Conservation (phyloP, 129 eudicot genomes). For the Ambrosia artemisiifolia region DNA sequence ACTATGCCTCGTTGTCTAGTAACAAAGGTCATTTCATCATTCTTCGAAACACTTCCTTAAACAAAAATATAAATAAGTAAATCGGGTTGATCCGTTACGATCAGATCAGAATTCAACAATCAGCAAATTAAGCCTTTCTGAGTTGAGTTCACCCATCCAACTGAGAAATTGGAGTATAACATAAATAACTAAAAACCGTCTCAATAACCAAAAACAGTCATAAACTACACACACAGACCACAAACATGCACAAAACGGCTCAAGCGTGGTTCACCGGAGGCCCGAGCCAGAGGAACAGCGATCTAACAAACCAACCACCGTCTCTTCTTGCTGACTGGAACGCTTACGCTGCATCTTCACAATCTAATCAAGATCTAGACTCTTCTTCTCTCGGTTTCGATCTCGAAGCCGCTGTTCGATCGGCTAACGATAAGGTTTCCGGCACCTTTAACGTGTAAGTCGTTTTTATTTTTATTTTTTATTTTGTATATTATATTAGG, state of each 20-base stretch:
- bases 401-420: slow-evolving; percentile 81
- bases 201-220: too few species aligned
- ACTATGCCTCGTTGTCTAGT: too few species aligned
- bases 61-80: too few species aligned
- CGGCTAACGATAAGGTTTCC: slow-evolving; percentile 71
- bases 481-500: slow-evolving; percentile 1
- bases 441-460: slow-evolving; percentile 77
- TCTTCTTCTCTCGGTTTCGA: slow-evolving; percentile 57
- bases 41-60: too few species aligned
- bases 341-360: slow-evolving; percentile 63
- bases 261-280: slow-evolving; percentile 85
- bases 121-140: too few species aligned
- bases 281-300: slow-evolving; percentile 49
- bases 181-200: too few species aligned
- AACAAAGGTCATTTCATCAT: too few species aligned
- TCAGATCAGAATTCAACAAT: too few species aligned
- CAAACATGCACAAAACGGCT: slow-evolving; percentile 65
- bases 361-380: slow-evolving; percentile 36
- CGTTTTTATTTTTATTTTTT: neutral
- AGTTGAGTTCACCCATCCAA: too few species aligned
- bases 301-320: slow-evolving; percentile 40
- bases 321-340: slow-evolving; percentile 88
- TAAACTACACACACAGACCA: too few species aligned
- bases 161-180: too few species aligned
- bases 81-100: too few species aligned